Base-by-base conservation (phyloP, 2,329 filamentous ascomycete genomes). In the Talaromyces rugulosus region DNA sequence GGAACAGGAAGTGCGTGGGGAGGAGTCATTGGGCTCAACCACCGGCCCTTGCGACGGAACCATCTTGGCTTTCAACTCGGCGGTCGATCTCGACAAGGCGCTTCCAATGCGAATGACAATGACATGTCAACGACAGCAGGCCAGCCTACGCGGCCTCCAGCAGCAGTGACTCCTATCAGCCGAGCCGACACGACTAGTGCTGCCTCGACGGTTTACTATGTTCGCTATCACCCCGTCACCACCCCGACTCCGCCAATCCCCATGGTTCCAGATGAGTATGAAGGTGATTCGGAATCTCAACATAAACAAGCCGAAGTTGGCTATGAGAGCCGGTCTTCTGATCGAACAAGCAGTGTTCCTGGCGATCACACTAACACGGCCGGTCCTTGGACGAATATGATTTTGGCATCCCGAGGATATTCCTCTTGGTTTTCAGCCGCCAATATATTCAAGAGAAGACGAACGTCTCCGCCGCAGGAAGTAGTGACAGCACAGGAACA, bases 201-300 rank as follows among this genome's bases (percentile, higher is more conserved):
- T 8, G 82, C 82, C 30, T 88, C 85, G 64, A 88, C 86, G 0
- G 82, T 87, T 4, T 88, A 89, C 68, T 82, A 85, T 58, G 82
- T 89, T 33, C 82, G 83, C 33, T 87, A 88, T 68, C 83, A 87
- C 67, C 80, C 84, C 14, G 77, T 83, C 8, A 75, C 76, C 16
- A 81, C 80, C 56, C 77, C 78, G 61, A 82, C 79, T 44, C 81
- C 73, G 56, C 74, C 76, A 2, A 72, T 74, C n/a, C 66, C 66
- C 16, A 73, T 56, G 4, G 34, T 31, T 4, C 52, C 63, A 40
- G 42, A 52, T 56, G 51, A 61, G 27, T 40, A 36, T 11, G 70
- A 69, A 5, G 73, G 74, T 36, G 33, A 65, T 5, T 12, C 47
- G 11, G 47, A 53, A 6, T 9, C 47, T 6, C 40, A 50, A 27